These are phyloP conservation scores for Trichoderma virens DNA, from an alignment of 495 filamentous ascomycete species.

Conservation along the genomic window DNA sequence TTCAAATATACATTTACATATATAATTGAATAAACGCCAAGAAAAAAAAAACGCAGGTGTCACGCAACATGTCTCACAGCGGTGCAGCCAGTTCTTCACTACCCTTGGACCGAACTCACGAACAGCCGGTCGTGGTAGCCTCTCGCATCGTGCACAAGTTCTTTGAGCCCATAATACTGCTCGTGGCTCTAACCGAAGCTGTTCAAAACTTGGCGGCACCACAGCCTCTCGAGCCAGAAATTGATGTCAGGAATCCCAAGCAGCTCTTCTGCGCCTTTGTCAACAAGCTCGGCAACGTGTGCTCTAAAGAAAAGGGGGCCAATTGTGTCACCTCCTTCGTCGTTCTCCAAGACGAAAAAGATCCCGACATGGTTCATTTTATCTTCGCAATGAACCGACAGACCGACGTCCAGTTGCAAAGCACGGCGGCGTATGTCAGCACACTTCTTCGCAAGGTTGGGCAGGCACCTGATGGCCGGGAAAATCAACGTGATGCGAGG, in stretches of 20 bases:
- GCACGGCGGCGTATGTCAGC: background rate
- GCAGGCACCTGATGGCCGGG: background rate
- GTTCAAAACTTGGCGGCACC: background rate
- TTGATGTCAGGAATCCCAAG: background rate
- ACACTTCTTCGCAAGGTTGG: background rate
- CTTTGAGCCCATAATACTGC: background rate
- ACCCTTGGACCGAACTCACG: background rate
- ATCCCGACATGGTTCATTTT: background rate
- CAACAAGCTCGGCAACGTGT: constrained; percentile 7
- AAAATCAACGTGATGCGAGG: background rate
- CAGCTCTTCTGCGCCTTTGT: background rate
- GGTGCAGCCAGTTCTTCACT: background rate
- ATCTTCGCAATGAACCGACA: background rate
- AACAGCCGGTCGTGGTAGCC: background rate
- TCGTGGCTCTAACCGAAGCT: background rate
- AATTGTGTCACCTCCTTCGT: constrained; percentile 1
- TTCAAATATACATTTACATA: too few relatives aligned
- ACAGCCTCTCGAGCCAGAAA: background rate
- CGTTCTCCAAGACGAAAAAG: background rate
- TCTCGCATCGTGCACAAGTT: background rate
- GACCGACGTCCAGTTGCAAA: background rate
- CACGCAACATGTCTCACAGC: background rate
- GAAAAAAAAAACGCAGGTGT: too few relatives aligned
- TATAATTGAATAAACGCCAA: too few relatives aligned
- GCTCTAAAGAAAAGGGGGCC: background rate